Evolutionary conservation across 148 eudicot genomes (phyloP).

Genomic region (Cornus controversa): DNA sequence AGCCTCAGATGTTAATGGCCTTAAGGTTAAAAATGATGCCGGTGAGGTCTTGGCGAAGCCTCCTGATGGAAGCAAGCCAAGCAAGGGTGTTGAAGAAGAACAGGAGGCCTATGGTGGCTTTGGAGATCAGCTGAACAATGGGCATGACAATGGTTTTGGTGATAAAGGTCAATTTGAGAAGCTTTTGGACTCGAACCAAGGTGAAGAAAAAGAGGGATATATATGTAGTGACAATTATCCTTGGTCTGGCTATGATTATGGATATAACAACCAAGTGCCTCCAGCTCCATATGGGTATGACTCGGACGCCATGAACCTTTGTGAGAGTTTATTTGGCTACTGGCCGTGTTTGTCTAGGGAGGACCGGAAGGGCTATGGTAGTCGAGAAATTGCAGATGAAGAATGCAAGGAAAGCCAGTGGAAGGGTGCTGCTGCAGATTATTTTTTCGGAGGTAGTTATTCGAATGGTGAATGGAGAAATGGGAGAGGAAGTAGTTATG

Average conservation of each 20-base stretch:
- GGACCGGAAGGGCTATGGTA: constrained; percentile 12
- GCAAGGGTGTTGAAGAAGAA: constrained; percentile 24
- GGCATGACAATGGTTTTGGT: too few relatives aligned
- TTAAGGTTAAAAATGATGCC: constrained; percentile 22
- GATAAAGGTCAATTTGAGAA: background rate
- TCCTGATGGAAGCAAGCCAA: constrained; percentile 2
- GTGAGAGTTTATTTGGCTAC: constrained; percentile 78
- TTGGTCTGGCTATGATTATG: constrained; percentile 16
- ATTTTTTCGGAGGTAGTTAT: constrained; percentile 63
- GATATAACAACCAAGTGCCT: constrained; percentile 24
- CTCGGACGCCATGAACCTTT: constrained; percentile 52
- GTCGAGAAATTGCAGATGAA: constrained; percentile 5
- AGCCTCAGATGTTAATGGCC: constrained; percentile 3
- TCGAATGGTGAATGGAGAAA: constrained; percentile 34
- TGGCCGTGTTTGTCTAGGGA: constrained; percentile 72
- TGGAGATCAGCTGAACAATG: too few relatives aligned
- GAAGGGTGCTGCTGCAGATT: constrained; percentile 57
- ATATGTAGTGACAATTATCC: constrained; percentile 15
- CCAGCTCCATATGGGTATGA: constrained; percentile 59
- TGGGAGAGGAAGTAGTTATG: constrained; percentile 23
- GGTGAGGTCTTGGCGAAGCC: constrained; percentile 14
- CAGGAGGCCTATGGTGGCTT: background rate
- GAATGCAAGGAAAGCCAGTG: constrained; percentile 38
- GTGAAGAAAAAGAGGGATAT: constrained; percentile 14
- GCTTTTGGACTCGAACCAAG: background rate